These are phyloP conservation scores for Lachnellula suecica DNA, from an alignment of 2,329 filamentous ascomycete species.

Conservation along the genomic window DNA sequence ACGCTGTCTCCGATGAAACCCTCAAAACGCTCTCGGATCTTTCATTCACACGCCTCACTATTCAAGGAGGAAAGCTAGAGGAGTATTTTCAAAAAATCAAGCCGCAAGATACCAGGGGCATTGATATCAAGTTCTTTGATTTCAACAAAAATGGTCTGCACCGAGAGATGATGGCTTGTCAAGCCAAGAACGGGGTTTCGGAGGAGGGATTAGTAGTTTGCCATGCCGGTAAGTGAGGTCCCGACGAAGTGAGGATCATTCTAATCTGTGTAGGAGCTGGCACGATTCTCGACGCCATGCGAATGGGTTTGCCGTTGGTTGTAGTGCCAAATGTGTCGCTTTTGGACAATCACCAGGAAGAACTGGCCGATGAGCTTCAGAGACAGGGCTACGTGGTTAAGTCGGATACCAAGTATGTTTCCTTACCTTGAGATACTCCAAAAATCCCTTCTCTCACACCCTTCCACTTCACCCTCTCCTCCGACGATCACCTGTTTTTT, in stretches of 20 bases:
- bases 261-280: constrained; percentile 68
- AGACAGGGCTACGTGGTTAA: constrained; percentile 70
- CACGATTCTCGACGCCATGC: constrained; percentile 80
- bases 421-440: background rate
- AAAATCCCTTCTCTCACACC: background rate
- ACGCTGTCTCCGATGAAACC: constrained; percentile 62
- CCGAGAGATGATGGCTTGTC: constrained; percentile 43
- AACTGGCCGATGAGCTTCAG: constrained; percentile 77
- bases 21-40: constrained; percentile 56
- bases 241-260: background rate
- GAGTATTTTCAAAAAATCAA: constrained; percentile 45
- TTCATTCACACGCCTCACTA: constrained; percentile 68
- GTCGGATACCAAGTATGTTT: constrained; percentile 22
- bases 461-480: background rate
- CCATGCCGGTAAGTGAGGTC: constrained; percentile 70
- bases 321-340: constrained; percentile 84
- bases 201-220: constrained; percentile 75
- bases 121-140: constrained; percentile 62
- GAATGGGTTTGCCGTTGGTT: constrained; percentile 72
- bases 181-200: constrained; percentile 46
- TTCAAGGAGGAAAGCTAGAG: constrained; percentile 79
- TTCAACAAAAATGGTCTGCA: constrained; percentile 62
- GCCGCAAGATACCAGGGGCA: constrained; percentile 27
- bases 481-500: background rate
- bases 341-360: constrained; percentile 86